A percentile compares a stretch with the other conserved stretches of the same genome.
Conservation (phyloP, 1,284 basidiomycete species). For the Leccinum colubrinum region DNA sequence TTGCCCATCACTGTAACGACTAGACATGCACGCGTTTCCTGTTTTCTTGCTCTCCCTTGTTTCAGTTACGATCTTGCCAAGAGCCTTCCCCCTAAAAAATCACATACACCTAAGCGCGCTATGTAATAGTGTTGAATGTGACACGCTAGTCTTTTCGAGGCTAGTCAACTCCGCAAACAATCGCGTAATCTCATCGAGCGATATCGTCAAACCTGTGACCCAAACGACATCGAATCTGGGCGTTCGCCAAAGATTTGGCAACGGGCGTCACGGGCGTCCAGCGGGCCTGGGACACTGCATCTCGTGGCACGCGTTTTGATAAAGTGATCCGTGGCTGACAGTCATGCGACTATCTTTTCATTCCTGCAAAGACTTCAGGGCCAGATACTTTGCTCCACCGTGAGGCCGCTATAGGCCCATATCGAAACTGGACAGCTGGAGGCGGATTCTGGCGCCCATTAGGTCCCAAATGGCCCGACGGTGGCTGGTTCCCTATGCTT, state of each 20-base stretch:
- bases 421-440: conserved; percentile 44
- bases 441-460: conserved; percentile 25
- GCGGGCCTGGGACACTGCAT: conserved; percentile 5
- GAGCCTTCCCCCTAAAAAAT: conserved; percentile 15
- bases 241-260: conserved; percentile 8
- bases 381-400: conserved; percentile 74
- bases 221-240: conserved; percentile 11
- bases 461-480: conserved; percentile 14
- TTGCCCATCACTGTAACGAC: conserved; percentile 53
- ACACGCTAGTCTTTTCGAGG: conserved; percentile 16
- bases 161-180: conserved; percentile 3
- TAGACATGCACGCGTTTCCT: conserved; percentile 56
- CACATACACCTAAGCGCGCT: conserved; percentile 14
- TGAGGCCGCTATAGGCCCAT: conserved; percentile 61
- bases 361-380: conserved; percentile 55
- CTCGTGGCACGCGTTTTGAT: conserved; percentile 6
- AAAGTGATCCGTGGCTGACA: neutral
- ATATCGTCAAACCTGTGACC: conserved; percentile 7
- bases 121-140: conserved; percentile 15
- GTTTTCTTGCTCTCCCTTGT: conserved; percentile 31
- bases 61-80: conserved; percentile 20
- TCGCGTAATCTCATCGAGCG: conserved; percentile 1
- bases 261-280: neutral
- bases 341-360: conserved; percentile 50
- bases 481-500: conserved; percentile 9